Base-by-base conservation (phyloP, 441 rosid species). In the Brassica balearica region DNA sequence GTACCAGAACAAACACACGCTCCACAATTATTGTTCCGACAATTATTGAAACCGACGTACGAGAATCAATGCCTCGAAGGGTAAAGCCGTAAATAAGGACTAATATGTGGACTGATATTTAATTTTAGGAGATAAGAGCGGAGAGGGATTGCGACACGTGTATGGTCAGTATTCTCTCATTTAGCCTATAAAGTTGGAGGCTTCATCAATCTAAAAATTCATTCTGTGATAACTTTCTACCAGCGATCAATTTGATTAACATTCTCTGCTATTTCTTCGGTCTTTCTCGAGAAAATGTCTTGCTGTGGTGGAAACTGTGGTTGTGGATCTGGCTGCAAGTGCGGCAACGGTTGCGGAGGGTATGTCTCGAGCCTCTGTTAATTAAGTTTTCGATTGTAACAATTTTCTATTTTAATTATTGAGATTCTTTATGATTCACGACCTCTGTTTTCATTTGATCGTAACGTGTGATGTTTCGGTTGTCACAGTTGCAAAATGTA, bases 281-380 rank as follows among this genome's bases (percentile, higher is more conserved):
- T 27, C 9, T 41, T 48, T 32, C 53, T 66, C 15, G 62, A 67
- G 75, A 77, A 77, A 69, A 82, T 82, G 81, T 77, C 81, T 82
- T 73, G 84, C 65, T 82, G 81, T 4, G 81, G 84, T 48, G 84
- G 82, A 69, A 82, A 77, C 79, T 82, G 81, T 20, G 82, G 82
- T 46, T 82, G 84, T 77, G 84, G 82, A 73, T 77, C 81, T 77
- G 84, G 67, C 67, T 82, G 84, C 79, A 82, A 82, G 71, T 82
- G 84, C 82, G 84, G 81, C 67, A 73, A 27, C 70, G 76, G 82
- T 4, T 82, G 84, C 12, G 82, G 81, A 73, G 84, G 84, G 84
- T 82, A 77, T 5, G 69, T 38, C 41, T 72, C 8, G 0, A 27
- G 1, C 20, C 34, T 65, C 25, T 72, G 10, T 6, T 34, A 4